phyloP scores from a whole-genome alignment of 768 basidiomycete genomes.

The Trichaptum fuscoviolaceum region DNA sequence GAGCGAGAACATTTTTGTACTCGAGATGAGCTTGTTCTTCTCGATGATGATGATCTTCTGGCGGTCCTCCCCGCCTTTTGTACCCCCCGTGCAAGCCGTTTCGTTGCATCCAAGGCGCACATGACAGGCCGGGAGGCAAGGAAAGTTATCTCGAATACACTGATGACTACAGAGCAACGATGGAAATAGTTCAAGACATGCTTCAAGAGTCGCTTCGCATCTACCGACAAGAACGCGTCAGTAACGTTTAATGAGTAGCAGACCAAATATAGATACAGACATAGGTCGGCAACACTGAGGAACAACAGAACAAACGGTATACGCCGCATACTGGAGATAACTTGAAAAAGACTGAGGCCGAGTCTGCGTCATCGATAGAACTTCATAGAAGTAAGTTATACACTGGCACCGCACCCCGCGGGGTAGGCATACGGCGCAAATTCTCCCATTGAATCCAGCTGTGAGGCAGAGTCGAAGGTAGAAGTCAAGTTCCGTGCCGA shows the following conservation, averaged over 20 bases:
- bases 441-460: background rate
- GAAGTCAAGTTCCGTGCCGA: background rate
- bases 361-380: background rate
- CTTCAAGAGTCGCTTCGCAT: background rate
- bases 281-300: background rate
- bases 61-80: background rate
- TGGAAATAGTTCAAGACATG: background rate
- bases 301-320: background rate
- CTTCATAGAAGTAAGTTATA: background rate
- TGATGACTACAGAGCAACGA: background rate
- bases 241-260: background rate
- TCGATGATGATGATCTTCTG: background rate
- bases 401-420: background rate
- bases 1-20: conserved; percentile 5
- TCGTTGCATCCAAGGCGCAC: background rate
- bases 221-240: background rate
- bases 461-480: background rate
- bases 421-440: background rate
- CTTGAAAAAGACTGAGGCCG: background rate
- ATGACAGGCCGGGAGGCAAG: background rate
- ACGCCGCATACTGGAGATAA: background rate
- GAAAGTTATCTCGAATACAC: background rate
- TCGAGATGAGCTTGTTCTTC: background rate
- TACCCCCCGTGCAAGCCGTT: background rate
- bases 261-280: background rate